Conservation (phyloP, 2,329 filamentous ascomycete genomes). For the Cordyceps javanica region DNA sequence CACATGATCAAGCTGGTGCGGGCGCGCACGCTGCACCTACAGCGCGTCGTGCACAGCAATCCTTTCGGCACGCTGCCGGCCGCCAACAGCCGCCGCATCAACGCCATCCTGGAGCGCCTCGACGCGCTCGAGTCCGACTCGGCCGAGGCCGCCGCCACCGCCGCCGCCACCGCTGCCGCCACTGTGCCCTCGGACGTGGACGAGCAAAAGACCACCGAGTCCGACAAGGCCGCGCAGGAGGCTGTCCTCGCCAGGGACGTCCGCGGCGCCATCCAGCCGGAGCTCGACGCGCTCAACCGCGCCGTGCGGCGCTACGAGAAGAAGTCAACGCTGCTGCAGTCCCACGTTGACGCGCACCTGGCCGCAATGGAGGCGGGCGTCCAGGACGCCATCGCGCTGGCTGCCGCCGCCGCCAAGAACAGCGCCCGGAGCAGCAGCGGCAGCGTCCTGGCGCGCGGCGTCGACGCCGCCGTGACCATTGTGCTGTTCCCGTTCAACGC, state of each 20-base stretch:
- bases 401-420: conserved; percentile 62
- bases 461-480: conserved; percentile 29
- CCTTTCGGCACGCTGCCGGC: conserved; percentile 30
- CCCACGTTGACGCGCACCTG: conserved; percentile 71
- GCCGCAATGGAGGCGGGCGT: conserved; percentile 64
- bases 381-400: conserved; percentile 73
- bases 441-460: conserved; percentile 28
- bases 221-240: conserved; percentile 31
- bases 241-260: conserved; percentile 49
- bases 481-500: conserved; percentile 38
- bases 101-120: conserved; percentile 58
- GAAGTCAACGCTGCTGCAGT: conserved; percentile 66
- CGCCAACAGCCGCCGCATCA: conserved; percentile 36
- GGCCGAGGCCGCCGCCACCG: conserved; percentile 23
- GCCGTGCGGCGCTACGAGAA: conserved; percentile 91
- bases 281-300: conserved; percentile 81
- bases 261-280: conserved; percentile 63
- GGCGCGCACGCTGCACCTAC: conserved; percentile 72
- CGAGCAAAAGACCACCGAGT: conserved; percentile 24
- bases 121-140: conserved; percentile 57
- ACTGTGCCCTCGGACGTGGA: conserved; percentile 20
- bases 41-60: conserved; percentile 60
- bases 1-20: conserved; percentile 78
- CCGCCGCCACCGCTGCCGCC: conserved; percentile 15
- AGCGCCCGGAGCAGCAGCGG: conserved; percentile 31